Percentiles rank a stretch among this genome's conserved stretches.
Conservation (phyloP, 2,329 filamentous ascomycete genomes). For the Stachybotrys chlorohalonatus region DNA sequence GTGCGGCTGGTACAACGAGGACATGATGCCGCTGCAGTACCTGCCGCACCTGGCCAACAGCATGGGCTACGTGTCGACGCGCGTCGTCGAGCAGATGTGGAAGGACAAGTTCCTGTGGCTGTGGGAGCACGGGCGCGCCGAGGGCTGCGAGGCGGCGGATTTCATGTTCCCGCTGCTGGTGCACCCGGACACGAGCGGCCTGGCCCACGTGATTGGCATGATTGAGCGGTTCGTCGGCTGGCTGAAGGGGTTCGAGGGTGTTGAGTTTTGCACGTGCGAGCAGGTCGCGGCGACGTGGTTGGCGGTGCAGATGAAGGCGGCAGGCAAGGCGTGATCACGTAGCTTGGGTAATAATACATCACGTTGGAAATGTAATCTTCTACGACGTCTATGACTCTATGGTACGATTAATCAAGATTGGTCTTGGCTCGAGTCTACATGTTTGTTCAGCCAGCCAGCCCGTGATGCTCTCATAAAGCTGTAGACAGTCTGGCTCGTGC, state of each 20-base stretch:
- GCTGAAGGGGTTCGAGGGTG: slow-evolving; percentile 28
- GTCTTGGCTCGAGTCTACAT: too few species aligned
- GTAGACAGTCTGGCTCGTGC: too few species aligned
- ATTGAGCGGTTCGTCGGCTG: slow-evolving; percentile 38
- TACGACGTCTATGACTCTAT: not conserved
- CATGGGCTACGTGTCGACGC: slow-evolving; percentile 48
- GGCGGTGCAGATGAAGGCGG: slow-evolving; percentile 5
- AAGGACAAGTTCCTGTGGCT: slow-evolving; percentile 49
- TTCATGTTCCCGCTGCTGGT: slow-evolving; percentile 43
- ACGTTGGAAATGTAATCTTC: too few species aligned
- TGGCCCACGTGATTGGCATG: slow-evolving; percentile 49
- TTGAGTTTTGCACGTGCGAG: slow-evolving; percentile 34
- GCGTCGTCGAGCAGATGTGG: slow-evolving; percentile 52
- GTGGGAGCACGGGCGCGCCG: slow-evolving; percentile 19
- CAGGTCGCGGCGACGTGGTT: slow-evolving; percentile 31
- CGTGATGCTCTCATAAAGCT: too few species aligned
- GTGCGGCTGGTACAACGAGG: slow-evolving; percentile 39
- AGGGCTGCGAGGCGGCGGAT: slow-evolving; percentile 18
- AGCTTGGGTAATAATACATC: too few species aligned
- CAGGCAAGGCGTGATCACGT: not conserved
- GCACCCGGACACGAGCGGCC: slow-evolving; percentile 50
- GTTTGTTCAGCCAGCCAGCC: too few species aligned
- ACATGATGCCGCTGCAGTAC: slow-evolving; percentile 39
- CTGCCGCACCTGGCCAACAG: slow-evolving; percentile 38
- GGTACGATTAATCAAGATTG: not conserved